Percentiles rank a stretch among this genome's conserved stretches.
Conservation (phyloP, 805 yeast species). For the Candida schatavii region DNA sequence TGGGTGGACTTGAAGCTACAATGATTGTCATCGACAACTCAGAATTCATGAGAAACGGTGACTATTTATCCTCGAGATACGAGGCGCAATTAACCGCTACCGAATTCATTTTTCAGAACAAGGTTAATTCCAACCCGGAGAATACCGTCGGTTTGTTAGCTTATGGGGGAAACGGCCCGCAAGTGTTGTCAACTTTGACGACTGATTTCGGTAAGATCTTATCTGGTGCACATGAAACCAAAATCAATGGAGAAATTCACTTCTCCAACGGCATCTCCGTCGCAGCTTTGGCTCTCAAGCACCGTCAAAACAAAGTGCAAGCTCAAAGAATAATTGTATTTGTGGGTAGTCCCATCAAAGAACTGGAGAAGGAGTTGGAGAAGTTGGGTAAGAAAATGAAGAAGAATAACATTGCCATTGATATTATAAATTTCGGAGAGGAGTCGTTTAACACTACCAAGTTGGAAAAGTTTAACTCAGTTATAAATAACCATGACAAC, state of each 20-base stretch:
- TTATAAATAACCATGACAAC: slow-evolving; percentile 72
- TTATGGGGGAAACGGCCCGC: slow-evolving; percentile 80
- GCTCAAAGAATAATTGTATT: slow-evolving; percentile 86
- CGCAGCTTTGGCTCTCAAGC: slow-evolving; percentile 87
- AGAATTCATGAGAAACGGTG: slow-evolving; percentile 95
- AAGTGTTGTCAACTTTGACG: slow-evolving; percentile 85
- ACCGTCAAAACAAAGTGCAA: slow-evolving; percentile 92
- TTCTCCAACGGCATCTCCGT: slow-evolving; percentile 86
- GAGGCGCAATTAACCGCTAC: slow-evolving; percentile 92
- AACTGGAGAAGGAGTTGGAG: slow-evolving; percentile 67
- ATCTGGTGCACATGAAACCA: slow-evolving; percentile 77
- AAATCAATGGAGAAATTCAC: slow-evolving; percentile 64
- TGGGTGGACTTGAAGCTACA: slow-evolving; percentile 90
- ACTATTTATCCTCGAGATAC: slow-evolving; percentile 80
- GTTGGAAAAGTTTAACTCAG: slow-evolving; percentile 72
- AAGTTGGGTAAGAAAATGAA: slow-evolving; percentile 88
- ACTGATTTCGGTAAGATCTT: slow-evolving; percentile 82
- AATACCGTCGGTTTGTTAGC: slow-evolving; percentile 89
- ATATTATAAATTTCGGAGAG: slow-evolving; percentile 90
- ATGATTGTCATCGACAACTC: slow-evolving; percentile 95
- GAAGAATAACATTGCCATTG: slow-evolving; percentile 88
- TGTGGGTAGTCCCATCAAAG: slow-evolving; percentile 81
- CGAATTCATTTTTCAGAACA: slow-evolving; percentile 79
- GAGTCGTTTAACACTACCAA: slow-evolving; percentile 71
- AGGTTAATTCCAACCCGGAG: slow-evolving; percentile 88